Evolutionary conservation across 306 rosid genomes (phyloP), one percentile per base, ranked within the genome.

Genomic region (Medicago arabica): DNA sequence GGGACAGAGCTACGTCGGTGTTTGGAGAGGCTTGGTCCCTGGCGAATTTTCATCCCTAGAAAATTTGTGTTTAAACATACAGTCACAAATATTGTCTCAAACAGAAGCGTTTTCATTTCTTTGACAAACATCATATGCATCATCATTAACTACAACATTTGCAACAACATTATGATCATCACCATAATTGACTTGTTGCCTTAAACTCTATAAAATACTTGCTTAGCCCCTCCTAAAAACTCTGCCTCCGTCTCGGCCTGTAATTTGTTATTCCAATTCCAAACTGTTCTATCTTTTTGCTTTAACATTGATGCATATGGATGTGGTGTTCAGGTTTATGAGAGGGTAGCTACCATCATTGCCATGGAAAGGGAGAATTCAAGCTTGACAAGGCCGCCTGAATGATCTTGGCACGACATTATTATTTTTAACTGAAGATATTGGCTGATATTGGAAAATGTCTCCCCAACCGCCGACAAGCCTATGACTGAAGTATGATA

Each of bases 281-380:
- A 6, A 34, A 34, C 38, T 18, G 60, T 60, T 74, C 17, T 75
- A 50, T 6, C n/a, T 1, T 23, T 72, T 67, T 66, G 55, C 57
- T 15, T 28, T 11, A 47, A 60, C 38, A 54, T 71, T 14, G 65
- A 71, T 58, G 67, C 40, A 18, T 46, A 14, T 78, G 50, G 43
- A 41, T 25, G 28, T 34, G 31, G 31, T 83, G 58, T 59, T 21
- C 83, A 94, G 98, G 95, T 92, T 67, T 83, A 87, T 53, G 86
- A 82, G 43, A 88, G 98, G 86, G 86, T 94, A 62, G 87, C 95
- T 80, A 81, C 95, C 57, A 77, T 94, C 49, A 83, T 94, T 65
- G 88, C 96, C 76, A 86, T 92, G 93, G 97, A 94, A 89, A 89
- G 86, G 77, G 91, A 90, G 83, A 90, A 88, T 78, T 83, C 89